phyloP scores from a whole-genome alignment of 257 asterid species.

The Thymus mandschuricus region DNA sequence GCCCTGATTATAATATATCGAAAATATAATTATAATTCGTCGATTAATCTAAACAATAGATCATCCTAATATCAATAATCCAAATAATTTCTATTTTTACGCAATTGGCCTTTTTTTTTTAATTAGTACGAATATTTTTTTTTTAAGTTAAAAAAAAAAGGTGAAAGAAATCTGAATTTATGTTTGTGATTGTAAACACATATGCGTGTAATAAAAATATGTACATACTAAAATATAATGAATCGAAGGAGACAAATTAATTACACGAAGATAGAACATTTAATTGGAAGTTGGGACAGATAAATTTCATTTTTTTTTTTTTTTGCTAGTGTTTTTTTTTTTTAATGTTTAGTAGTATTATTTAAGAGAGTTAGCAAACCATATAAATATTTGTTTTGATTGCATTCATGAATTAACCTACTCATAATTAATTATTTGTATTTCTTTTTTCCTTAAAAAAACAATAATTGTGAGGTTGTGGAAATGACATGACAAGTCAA shows the following conservation, averaged over 20 bases:
- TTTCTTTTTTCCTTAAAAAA: no score
- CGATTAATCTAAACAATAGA: no score
- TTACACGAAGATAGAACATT: conserved; percentile 18
- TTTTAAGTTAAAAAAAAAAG: not conserved
- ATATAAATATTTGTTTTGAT: conserved; percentile 7
- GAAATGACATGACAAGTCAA: not conserved
- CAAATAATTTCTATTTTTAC: no score
- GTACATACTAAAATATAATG: not conserved
- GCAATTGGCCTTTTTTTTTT: no score
- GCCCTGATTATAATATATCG: no score
- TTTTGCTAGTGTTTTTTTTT: not conserved
- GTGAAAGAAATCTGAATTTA: not conserved
- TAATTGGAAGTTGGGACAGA: conserved; percentile 30
- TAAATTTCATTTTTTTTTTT: conserved; percentile 16
- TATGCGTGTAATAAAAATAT: no score
- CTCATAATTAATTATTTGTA: not conserved
- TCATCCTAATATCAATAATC: no score
- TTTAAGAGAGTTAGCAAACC: conserved; percentile 12
- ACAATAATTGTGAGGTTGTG: not conserved
- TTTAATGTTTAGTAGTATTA: not conserved
- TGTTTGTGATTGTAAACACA: not conserved
- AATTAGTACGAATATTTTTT: no score
- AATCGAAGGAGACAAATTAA: conserved; percentile 29
- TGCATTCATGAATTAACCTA: conserved; percentile 34
- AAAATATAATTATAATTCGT: no score